Evolutionary conservation across 1,284 basidiomycete genomes (phyloP).

Genomic region (Microbotryomycetes sp.): DNA sequence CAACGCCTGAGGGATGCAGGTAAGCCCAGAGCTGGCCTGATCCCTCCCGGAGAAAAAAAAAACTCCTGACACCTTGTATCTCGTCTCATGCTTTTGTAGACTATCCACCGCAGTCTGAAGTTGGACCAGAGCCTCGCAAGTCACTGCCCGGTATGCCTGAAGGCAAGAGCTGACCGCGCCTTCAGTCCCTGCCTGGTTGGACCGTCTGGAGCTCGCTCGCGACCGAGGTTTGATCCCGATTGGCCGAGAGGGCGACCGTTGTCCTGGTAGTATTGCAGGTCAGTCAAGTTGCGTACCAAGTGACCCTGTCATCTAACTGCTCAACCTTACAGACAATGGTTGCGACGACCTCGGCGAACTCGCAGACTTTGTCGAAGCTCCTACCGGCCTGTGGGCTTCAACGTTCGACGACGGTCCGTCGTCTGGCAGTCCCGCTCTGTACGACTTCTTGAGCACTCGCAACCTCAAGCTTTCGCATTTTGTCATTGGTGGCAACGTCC

Average conservation of each 20-base stretch:
- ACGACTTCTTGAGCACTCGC: conserved; percentile 55
- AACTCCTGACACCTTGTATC: no score
- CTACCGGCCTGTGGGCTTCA: conserved; percentile 50
- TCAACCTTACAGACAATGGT: conserved; percentile 50
- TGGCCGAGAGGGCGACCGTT: no score
- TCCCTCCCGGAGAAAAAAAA: no score
- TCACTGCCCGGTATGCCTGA: no score
- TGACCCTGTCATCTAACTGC: background rate
- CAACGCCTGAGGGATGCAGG: no score
- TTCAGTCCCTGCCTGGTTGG: background rate
- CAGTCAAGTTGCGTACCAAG: background rate
- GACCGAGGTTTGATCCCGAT: background rate
- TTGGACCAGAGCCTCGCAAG: no score
- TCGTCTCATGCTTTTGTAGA: no score
- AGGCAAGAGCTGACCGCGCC: no score
- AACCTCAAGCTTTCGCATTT: conserved; percentile 66
- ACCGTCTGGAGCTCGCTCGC: background rate
- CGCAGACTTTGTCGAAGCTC: conserved; percentile 61
- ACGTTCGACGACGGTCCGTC: conserved; percentile 69
- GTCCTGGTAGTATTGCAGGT: background rate
- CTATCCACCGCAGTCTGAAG: no score
- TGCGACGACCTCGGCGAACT: background rate
- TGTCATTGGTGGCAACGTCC: conserved; percentile 68
- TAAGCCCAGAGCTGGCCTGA: no score
- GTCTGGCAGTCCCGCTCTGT: conserved; percentile 47